Conservation (phyloP, 495 filamentous ascomycete genomes). For the Annulohypoxylon bovei region DNA sequence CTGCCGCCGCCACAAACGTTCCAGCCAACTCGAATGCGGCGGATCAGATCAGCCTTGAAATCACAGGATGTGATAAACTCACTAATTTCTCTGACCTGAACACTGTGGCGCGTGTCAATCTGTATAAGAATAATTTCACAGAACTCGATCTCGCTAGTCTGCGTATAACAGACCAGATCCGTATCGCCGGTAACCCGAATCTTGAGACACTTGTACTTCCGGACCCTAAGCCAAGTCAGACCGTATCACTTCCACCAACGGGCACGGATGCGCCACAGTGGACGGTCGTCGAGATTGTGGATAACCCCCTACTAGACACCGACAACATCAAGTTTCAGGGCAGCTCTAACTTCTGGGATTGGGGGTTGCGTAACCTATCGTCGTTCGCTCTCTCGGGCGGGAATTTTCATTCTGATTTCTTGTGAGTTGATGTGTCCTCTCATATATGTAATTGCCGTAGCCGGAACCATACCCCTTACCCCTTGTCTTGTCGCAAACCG, state of each 20-base stretch:
- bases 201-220: constrained; percentile 18
- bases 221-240: constrained; percentile 13
- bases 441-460: neutral
- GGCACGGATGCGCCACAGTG: constrained; percentile 27
- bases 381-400: constrained; percentile 9
- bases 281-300: constrained; percentile 23
- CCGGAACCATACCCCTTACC: neutral
- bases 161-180: constrained; percentile 26
- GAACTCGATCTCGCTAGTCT: constrained; percentile 16
- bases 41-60: constrained; percentile 15
- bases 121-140: constrained; percentile 20
- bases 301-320: constrained; percentile 9
- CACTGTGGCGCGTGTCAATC: constrained; percentile 10
- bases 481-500: neutral
- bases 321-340: constrained; percentile 23
- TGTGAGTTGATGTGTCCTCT: constrained; percentile 9
- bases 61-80: constrained; percentile 12
- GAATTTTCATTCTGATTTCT: constrained; percentile 24
- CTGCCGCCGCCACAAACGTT: neutral
- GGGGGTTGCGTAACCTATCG: constrained; percentile 17
- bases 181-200: constrained; percentile 21
- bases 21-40: neutral
- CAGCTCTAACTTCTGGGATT: constrained; percentile 21
- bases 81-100: neutral
- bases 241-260: constrained; percentile 18